These are phyloP conservation scores for Dichotomocladium elegans DNA, from an alignment of 371 early-diverging fungal genomes.

Conservation along the genomic window DNA sequence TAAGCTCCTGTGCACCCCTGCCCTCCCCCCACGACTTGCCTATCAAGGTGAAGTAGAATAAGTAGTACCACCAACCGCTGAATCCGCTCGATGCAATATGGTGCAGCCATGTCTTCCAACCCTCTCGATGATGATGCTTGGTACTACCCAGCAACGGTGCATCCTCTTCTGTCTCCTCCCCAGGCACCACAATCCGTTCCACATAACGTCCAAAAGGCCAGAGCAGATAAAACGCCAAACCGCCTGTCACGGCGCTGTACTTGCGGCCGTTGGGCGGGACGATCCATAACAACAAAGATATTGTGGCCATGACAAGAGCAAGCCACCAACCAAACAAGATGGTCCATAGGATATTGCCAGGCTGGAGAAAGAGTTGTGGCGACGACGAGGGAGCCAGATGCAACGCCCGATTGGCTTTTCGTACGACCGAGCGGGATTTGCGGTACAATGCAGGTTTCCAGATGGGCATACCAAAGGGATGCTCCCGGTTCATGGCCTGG, in stretches of 20 bases:
- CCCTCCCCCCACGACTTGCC: constrained; percentile 23
- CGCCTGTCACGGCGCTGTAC: constrained; percentile 58
- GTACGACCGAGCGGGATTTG: constrained; percentile 84
- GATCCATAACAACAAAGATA: constrained; percentile 44
- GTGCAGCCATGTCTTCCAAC: constrained; percentile 1
- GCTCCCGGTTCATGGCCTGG: constrained; percentile 73
- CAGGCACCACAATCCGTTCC: constrained; percentile 36
- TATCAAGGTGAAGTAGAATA: constrained; percentile 42
- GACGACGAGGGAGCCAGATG: constrained; percentile 70
- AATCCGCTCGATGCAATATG: constrained; percentile 35
- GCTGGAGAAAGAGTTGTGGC: constrained; percentile 58
- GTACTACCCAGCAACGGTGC: constrained; percentile 13
- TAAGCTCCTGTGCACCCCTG: background rate
- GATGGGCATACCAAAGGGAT: constrained; percentile 93
- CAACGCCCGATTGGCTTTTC: constrained; percentile 73
- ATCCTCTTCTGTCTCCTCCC: constrained; percentile 29
- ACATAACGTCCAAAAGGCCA: constrained; percentile 96
- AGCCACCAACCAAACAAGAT: constrained; percentile 92
- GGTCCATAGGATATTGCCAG: constrained; percentile 85
- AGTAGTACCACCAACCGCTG: constrained; percentile 58
- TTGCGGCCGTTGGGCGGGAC: constrained; percentile 48
- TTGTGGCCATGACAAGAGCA: constrained; percentile 52
- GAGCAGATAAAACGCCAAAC: constrained; percentile 71
- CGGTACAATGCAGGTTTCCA: constrained; percentile 97
- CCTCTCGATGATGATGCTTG: background rate